Conservation (phyloP, 2,329 filamentous ascomycete species). For the Xylaria sp. region DNA sequence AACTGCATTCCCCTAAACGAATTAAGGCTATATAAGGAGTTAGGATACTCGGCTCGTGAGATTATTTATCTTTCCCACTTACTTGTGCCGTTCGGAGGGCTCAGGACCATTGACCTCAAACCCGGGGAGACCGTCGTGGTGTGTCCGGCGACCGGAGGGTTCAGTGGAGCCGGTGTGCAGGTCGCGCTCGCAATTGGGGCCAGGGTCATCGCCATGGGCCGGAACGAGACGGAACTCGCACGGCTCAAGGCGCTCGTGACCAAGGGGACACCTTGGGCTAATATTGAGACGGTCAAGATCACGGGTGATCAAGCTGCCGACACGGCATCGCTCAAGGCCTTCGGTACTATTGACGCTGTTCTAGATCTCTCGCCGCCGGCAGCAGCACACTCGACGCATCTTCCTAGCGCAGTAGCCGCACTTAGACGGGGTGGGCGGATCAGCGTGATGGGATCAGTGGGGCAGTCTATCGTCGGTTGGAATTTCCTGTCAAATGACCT, state of each 20-base stretch:
- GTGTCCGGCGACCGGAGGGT: slow-evolving; percentile 58
- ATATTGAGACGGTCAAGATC: slow-evolving; percentile 54
- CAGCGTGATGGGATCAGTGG: slow-evolving; percentile 47
- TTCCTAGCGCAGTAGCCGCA: slow-evolving; percentile 50
- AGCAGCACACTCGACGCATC: slow-evolving; percentile 53
- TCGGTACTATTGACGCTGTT: slow-evolving; percentile 53
- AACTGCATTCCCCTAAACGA: slow-evolving; percentile 51
- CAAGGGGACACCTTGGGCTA: slow-evolving; percentile 29
- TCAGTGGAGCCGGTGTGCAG: slow-evolving; percentile 56
- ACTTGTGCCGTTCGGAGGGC: slow-evolving; percentile 58
- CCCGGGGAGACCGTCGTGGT: slow-evolving; percentile 59
- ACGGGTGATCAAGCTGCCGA: slow-evolving; percentile 55
- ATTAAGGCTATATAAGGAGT: slow-evolving; percentile 36
- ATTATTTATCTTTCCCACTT: slow-evolving; percentile 51
- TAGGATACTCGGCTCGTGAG: slow-evolving; percentile 54
- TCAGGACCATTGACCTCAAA: slow-evolving; percentile 54
- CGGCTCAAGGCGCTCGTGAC: slow-evolving; percentile 47
- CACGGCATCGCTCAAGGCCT: slow-evolving; percentile 40
- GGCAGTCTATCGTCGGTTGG: slow-evolving; percentile 31
- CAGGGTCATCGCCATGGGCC: slow-evolving; percentile 60
- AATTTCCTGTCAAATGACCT: slow-evolving; percentile 49
- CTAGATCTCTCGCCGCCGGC: slow-evolving; percentile 58
- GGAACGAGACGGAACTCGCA: slow-evolving; percentile 52
- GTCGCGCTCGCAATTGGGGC: slow-evolving; percentile 61
- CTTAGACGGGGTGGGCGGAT: slow-evolving; percentile 51